Evolutionary conservation across 2,329 filamentous ascomycete species (phyloP), one percentile per base, ranked within the genome.

Genomic region (Phialemoniopsis sp.): DNA sequence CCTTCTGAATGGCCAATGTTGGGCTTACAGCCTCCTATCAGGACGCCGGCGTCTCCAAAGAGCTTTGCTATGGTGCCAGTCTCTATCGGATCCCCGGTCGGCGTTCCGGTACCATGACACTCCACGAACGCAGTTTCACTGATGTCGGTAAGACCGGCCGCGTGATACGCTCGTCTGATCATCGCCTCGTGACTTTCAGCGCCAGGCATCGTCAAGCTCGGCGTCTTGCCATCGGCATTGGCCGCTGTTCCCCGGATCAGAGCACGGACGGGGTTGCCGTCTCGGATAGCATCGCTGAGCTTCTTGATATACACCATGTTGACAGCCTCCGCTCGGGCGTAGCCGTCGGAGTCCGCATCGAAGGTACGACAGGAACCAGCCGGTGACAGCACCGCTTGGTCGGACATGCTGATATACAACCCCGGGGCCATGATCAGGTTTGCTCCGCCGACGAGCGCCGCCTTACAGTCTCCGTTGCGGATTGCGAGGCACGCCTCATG

Each of bases 1-100:
- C 58, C 62, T 45, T 73, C 71, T 0, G 51, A 48, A 42, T 76
- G 72, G 0, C 71, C 71, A 13, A 68, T 39, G 32, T 65, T 63
- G 5, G 59, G 51, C 44, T 68, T 66, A 17, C 64, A 46, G 50
- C 53, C 8, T 16, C 58, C 58, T 18, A 59, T 57, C 21, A 49
- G 47, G 1, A 14, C 18, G n/a, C 33, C 4, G 9, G 33, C 33
- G 33, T 14, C n/a, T 9, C 14, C n/a, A 6, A 35, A 14, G 18
- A 21, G n/a, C 4, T 17, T 13, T 13, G 36, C 40, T 13, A 38
- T 38, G 4, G 36, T 31, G 8, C 13, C 36, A 14, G 30, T 31
- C 18, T 38, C 36, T 3, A 38, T 21, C 2, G 36, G 36, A 10
- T 38, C 36, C 5, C 36, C 36, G 12, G 30, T 28, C 5, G 33